phyloP scores from a whole-genome alignment of 2,329 filamentous ascomycete genomes.

The Colletotrichum musicola region DNA sequence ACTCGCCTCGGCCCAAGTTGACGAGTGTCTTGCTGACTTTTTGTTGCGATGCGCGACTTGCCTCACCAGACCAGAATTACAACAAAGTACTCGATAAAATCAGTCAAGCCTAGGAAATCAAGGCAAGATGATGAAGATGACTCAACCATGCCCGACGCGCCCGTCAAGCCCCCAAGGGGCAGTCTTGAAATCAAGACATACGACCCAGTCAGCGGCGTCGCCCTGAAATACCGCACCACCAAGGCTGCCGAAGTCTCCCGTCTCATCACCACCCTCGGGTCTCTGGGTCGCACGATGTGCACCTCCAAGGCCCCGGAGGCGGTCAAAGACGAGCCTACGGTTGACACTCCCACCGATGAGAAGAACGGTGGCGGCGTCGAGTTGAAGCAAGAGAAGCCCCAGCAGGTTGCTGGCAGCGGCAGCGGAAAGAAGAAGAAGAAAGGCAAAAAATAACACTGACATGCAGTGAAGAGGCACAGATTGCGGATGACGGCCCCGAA shows the following conservation, averaged over 20 bases:
- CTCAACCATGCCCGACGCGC: slow-evolving; percentile 44
- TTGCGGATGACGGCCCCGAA: neutral
- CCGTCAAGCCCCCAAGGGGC: slow-evolving; percentile 69
- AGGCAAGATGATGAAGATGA: slow-evolving; percentile 45
- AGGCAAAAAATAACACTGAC: slow-evolving; percentile 70
- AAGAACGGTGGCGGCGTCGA: slow-evolving; percentile 48
- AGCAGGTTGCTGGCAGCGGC: slow-evolving; percentile 50
- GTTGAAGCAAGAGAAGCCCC: slow-evolving; percentile 45
- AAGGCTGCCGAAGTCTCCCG: slow-evolving; percentile 92
- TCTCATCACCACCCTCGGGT: slow-evolving; percentile 81
- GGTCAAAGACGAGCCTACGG: slow-evolving; percentile 56
- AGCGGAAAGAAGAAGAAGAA: slow-evolving; percentile 78
- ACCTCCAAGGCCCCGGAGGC: slow-evolving; percentile 58
- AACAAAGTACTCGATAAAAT: slow-evolving; percentile 86
- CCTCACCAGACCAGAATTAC: slow-evolving; percentile 82
- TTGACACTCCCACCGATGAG: slow-evolving; percentile 51
- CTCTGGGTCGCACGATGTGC: slow-evolving; percentile 75
- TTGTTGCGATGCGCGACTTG: slow-evolving; percentile 20
- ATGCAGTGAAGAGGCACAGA: neutral
- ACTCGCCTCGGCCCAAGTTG: neutral
- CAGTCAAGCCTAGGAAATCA: slow-evolving; percentile 49
- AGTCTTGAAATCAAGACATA: slow-evolving; percentile 89
- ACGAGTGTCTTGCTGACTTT: slow-evolving; percentile 6
- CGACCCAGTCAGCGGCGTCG: slow-evolving; percentile 83
- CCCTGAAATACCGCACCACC: slow-evolving; percentile 90